Conservation (phyloP, 2,329 filamentous ascomycete species). For the Aspergillus neoniger region DNA sequence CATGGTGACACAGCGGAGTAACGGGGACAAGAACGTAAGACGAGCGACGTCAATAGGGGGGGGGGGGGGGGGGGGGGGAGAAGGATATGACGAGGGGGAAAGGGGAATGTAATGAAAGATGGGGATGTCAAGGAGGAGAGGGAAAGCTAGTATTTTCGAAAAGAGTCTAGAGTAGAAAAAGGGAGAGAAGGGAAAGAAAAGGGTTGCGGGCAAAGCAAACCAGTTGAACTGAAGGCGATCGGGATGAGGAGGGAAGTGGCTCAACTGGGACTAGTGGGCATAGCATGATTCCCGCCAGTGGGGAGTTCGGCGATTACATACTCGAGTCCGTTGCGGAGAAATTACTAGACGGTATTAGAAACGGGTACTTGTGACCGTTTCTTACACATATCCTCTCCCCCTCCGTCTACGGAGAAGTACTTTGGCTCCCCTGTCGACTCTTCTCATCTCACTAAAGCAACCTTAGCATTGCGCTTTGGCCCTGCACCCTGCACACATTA, state of each 20-base stretch:
- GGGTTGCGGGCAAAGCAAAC: constrained; percentile 4
- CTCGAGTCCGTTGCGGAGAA: constrained; percentile 2
- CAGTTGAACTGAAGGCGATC: constrained; percentile 1
- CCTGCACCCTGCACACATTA: background rate
- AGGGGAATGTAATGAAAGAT: background rate
- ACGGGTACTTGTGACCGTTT: too few species aligned
- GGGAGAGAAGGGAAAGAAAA: background rate
- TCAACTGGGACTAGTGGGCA: background rate
- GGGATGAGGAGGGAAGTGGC: background rate
- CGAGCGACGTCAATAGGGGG: background rate
- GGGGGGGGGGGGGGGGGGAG: background rate
- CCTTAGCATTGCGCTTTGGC: background rate
- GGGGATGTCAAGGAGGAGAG: background rate
- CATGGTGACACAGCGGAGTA: constrained; percentile 19
- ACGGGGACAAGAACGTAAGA: background rate
- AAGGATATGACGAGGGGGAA: background rate
- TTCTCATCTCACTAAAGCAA: too few species aligned
- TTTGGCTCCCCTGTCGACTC: background rate
- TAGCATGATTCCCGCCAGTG: constrained; percentile 7
- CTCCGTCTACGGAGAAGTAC: background rate
- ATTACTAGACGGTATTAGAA: too few species aligned
- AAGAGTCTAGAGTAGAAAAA: background rate
- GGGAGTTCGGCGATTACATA: constrained; percentile 1
- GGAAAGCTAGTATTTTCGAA: background rate
- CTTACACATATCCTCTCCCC: too few species aligned